Conservation (phyloP, 2,329 filamentous ascomycete genomes). For the Fusarium redolens region DNA sequence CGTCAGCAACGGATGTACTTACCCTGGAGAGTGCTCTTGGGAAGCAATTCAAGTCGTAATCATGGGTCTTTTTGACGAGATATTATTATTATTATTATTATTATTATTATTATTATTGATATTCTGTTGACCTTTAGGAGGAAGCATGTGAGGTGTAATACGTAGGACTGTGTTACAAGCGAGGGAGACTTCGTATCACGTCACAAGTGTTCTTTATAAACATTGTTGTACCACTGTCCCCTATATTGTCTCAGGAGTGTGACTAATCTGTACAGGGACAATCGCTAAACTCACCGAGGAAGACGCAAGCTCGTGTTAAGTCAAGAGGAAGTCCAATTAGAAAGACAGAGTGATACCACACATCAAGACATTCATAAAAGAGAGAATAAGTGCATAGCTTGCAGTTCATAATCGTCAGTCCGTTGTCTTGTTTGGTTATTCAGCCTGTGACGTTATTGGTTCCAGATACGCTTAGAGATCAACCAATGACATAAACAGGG, state of each 20-base stretch:
- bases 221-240: not conserved
- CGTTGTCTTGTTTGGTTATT: not conserved
- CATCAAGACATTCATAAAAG: not conserved
- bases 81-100: not conserved
- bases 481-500: conserved; percentile 27
- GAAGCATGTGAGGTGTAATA: not conserved
- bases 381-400: not conserved
- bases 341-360: not conserved
- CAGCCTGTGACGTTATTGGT: conserved; percentile 1
- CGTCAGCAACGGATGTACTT: not conserved
- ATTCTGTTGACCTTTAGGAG: not conserved
- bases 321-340: not conserved
- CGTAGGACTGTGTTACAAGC: not conserved
- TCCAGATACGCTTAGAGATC: not conserved
- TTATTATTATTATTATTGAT: not conserved
- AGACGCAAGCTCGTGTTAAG: not conserved
- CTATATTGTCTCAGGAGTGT: not conserved
- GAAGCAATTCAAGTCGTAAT: not conserved
- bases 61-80: not conserved
- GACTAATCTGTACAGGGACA: not conserved
- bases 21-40: conserved; percentile 2
- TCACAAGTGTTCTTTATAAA: not conserved
- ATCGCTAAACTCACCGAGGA: not conserved
- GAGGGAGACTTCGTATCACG: not conserved
- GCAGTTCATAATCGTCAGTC: not conserved